A percentile compares a stretch with the other conserved stretches of the same genome.
These are phyloP conservation scores for Rheum nobile DNA, from an alignment of 148 eudicot species.

Conservation along the genomic window DNA sequence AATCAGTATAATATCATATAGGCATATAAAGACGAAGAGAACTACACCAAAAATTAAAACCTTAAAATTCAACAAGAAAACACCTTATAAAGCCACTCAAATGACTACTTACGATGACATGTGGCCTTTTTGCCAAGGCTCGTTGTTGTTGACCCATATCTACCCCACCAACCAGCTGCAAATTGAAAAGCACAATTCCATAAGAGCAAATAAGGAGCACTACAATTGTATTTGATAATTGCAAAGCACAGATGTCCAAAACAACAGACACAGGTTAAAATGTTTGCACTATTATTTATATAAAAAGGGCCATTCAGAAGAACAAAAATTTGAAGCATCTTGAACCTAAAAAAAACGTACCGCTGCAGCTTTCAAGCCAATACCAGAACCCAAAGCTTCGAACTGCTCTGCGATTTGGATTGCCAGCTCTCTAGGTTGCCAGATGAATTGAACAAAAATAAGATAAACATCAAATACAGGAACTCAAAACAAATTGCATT, in stretches of 20 bases:
- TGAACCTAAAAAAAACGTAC: slow-evolving; percentile 21
- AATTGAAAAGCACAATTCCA: neutral
- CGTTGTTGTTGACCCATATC: slow-evolving; percentile 42
- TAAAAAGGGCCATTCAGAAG: neutral
- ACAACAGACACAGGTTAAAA: neutral
- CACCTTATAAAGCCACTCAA: neutral
- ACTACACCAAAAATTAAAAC: neutral
- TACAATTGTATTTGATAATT: neutral
- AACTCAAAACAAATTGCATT: neutral
- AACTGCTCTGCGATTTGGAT: slow-evolving; percentile 93
- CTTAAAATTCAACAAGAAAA: neutral
- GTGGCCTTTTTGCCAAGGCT: slow-evolving; percentile 51
- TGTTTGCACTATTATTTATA: neutral
- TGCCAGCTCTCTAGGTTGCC: slow-evolving; percentile 59
- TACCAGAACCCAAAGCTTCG: slow-evolving; percentile 76
- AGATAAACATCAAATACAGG: neutral
- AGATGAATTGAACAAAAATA: neutral
- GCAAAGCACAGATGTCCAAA: neutral
- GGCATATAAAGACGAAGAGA: neutral
- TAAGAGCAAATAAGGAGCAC: neutral
- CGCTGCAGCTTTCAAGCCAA: slow-evolving; percentile 72
- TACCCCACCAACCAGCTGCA: slow-evolving; percentile 74
- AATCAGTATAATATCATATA: neutral
- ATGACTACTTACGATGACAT: slow-evolving; percentile 42
- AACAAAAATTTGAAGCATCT: neutral